Conservation (phyloP, 2,329 filamentous ascomycete genomes). For the Whalleya microplaca region DNA sequence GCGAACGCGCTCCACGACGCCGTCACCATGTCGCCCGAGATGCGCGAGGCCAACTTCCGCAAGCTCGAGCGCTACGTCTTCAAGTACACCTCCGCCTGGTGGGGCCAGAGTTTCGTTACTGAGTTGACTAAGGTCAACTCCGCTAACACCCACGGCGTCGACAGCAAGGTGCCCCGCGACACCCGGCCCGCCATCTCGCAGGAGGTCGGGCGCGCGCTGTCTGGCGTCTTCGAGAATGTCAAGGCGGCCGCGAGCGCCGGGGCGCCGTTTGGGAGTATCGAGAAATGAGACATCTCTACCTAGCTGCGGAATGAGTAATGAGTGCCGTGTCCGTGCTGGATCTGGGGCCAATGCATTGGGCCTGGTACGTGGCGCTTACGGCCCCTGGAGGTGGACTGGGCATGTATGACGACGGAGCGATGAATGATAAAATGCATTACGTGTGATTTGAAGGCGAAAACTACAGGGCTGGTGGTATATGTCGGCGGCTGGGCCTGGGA, state of each 20-base stretch:
- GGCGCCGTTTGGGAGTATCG: constrained; percentile 25
- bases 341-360: too few relatives aligned
- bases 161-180: constrained; percentile 25
- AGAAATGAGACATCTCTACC: neutral
- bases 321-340: constrained; percentile 14
- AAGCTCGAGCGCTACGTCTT: constrained; percentile 95
- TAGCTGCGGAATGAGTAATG: neutral
- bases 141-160: constrained; percentile 28
- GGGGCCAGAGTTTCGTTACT: constrained; percentile 89
- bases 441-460: constrained; percentile 4
- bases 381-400: neutral
- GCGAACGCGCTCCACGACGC: constrained; percentile 92
- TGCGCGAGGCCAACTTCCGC: constrained; percentile 82
- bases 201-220: constrained; percentile 30
- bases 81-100: constrained; percentile 97
- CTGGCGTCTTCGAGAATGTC: constrained; percentile 34
- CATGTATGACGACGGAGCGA: constrained; percentile 7
- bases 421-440: constrained; percentile 10
- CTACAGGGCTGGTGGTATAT: neutral
- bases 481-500: neutral
- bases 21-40: constrained; percentile 93
- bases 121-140: constrained; percentile 67
- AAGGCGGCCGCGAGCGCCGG: constrained; percentile 33
- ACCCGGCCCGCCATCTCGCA: constrained; percentile 22
- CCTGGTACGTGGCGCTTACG: too few relatives aligned